Evolutionary conservation across 2,329 filamentous ascomycete species (phyloP).

Genomic region (Zasmidium cellare): DNA sequence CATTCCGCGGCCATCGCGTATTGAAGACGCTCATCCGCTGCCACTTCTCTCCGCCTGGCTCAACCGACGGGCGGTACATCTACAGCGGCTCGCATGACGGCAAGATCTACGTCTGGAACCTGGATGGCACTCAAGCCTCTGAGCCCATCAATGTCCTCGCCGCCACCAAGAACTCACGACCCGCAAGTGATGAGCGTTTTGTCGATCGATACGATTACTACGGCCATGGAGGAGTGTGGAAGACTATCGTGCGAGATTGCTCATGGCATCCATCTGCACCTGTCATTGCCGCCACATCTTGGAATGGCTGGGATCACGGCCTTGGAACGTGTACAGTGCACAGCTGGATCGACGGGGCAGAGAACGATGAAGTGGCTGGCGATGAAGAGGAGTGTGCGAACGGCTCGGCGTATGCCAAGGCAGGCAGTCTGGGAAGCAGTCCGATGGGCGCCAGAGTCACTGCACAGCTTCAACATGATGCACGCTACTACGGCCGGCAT

Average conservation of each 20-base stretch:
- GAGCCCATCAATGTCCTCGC: constrained; percentile 71
- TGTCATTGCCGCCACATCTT: constrained; percentile 79
- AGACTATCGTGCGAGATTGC: constrained; percentile 80
- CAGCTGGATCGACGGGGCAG: constrained; percentile 68
- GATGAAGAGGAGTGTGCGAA: constrained; percentile 17
- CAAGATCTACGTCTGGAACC: constrained; percentile 86
- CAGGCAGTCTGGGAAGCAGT: constrained; percentile 25
- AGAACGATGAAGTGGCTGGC: constrained; percentile 56
- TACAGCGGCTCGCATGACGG: constrained; percentile 91
- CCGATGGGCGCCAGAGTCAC: constrained; percentile 62
- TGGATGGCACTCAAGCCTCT: constrained; percentile 81
- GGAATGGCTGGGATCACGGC: constrained; percentile 75
- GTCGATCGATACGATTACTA: constrained; percentile 59
- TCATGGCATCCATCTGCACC: constrained; percentile 88
- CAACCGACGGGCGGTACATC: constrained; percentile 87
- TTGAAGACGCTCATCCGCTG: constrained; percentile 89
- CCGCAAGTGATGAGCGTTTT: constrained; percentile 53
- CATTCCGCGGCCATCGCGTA: constrained; percentile 87
- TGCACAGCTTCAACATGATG: constrained; percentile 55
- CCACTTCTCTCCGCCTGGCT: constrained; percentile 86
- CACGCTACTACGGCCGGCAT: constrained; percentile 41
- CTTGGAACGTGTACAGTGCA: constrained; percentile 77
- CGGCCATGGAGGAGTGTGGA: constrained; percentile 62
- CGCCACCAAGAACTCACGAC: constrained; percentile 65
- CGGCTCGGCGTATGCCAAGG: constrained; percentile 33